phyloP scores from a whole-genome alignment of 2,329 filamentous ascomycete genomes.

The Anthostomella pinea region DNA sequence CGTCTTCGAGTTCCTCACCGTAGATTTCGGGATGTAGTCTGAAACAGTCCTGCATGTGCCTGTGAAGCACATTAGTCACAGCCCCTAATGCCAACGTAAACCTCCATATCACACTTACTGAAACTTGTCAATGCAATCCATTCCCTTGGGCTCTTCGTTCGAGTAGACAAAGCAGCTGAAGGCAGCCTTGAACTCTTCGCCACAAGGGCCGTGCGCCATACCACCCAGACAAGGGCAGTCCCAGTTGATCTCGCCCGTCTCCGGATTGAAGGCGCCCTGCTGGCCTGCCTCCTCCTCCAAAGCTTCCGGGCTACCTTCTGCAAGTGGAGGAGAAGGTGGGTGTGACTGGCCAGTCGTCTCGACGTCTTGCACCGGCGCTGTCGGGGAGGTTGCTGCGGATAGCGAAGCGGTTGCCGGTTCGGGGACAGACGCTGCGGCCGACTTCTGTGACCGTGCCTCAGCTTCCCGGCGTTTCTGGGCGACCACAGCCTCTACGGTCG shows the following conservation, averaged over 20 bases:
- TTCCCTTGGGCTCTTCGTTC: constrained; percentile 91
- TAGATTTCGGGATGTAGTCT: constrained; percentile 89
- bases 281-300: constrained; percentile 80
- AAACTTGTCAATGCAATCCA: constrained; percentile 97
- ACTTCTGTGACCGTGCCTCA: constrained; percentile 32
- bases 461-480: constrained; percentile 58
- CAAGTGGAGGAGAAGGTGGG: too few relatives aligned
- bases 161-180: constrained; percentile 99
- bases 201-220: constrained; percentile 95
- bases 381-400: constrained; percentile 23
- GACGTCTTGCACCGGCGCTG: constrained; percentile 25
- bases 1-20: constrained; percentile 80
- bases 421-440: constrained; percentile 23
- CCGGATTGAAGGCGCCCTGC: constrained; percentile 94
- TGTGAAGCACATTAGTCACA: constrained; percentile 36
- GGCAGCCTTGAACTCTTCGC: constrained; percentile 89
- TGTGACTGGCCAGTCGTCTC: constrained; percentile 17
- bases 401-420: constrained; percentile 26
- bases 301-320: constrained; percentile 42
- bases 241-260: constrained; percentile 99
- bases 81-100: constrained; percentile 27
- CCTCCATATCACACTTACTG: constrained; percentile 58
- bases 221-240: constrained; percentile 96
- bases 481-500: constrained; percentile 65
- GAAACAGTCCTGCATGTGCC: constrained; percentile 98